A percentile compares a stretch with the other conserved stretches of the same genome.
These are phyloP conservation scores for Grosmannia serpens DNA, from an alignment of 2,329 filamentous ascomycete species.

Conservation along the genomic window DNA sequence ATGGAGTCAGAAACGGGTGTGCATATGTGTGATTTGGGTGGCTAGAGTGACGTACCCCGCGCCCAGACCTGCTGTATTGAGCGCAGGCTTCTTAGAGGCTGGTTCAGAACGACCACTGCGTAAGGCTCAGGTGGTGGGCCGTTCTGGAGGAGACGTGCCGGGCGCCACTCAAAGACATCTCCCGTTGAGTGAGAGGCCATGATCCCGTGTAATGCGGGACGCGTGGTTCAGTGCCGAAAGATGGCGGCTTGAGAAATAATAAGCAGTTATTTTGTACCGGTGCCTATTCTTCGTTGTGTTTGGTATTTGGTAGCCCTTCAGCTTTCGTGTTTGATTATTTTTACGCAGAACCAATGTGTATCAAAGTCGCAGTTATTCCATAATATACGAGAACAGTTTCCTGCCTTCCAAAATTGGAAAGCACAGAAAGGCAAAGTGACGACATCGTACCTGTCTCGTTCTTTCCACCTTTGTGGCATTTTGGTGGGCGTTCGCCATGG, in stretches of 20 bases:
- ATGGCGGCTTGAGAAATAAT: not conserved
- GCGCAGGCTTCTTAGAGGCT: slow-evolving; percentile 33
- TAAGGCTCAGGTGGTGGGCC: slow-evolving; percentile 15
- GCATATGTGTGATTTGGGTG: not conserved
- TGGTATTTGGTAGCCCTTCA: not conserved
- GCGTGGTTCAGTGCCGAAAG: not conserved
- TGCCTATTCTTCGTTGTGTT: not conserved
- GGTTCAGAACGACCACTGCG: slow-evolving; percentile 39
- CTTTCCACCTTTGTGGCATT: not conserved
- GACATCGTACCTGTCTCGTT: not conserved
- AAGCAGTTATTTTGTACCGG: not conserved
- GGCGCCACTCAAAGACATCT: slow-evolving; percentile 13
- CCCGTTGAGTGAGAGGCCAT: slow-evolving; percentile 2
- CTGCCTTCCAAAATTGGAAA: not conserved
- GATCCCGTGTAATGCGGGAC: not conserved
- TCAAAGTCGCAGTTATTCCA: not conserved
- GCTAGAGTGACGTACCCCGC: slow-evolving; percentile 24
- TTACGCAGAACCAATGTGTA: not conserved
- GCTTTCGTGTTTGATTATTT: not conserved
- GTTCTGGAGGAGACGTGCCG: slow-evolving; percentile 12
- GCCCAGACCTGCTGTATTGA: slow-evolving; percentile 39
- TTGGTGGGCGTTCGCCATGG: not conserved
- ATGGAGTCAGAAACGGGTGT: not conserved
- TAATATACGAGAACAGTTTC: not conserved
- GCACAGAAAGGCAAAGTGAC: no score